A percentile compares a stretch with the other conserved stretches of the same genome.
Conservation (phyloP, 306 rosid genomes). For the Casuarina equisetifolia region DNA sequence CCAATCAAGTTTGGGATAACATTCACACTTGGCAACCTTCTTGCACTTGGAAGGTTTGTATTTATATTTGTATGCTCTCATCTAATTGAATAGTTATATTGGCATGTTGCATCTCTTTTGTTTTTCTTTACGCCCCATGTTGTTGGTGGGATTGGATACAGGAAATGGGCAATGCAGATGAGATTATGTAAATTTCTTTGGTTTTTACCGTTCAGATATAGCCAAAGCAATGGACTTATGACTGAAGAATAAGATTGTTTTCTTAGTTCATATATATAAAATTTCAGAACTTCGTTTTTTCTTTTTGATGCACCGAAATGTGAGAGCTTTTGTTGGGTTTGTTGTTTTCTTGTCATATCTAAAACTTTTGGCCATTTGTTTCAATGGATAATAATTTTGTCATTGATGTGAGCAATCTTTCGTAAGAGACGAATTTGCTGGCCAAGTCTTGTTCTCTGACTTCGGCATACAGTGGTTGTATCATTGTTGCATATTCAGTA, state of each 20-base stretch:
- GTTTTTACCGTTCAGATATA: neutral
- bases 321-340: neutral
- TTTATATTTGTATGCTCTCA: neutral
- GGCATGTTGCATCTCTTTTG: neutral
- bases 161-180: neutral
- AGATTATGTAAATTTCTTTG: neutral
- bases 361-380: neutral
- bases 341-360: neutral
- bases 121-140: neutral
- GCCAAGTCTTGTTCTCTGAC: neutral
- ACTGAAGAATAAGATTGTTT: neutral
- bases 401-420: neutral
- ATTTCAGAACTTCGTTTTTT: neutral
- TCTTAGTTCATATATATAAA: neutral
- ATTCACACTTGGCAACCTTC: constrained; percentile 93
- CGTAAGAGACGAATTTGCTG: neutral
- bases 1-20: constrained; percentile 91
- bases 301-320: neutral
- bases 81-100: constrained; percentile 14
- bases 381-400: neutral
- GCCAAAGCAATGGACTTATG: neutral
- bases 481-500: neutral
- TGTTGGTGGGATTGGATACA: neutral
- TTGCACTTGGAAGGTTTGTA: constrained; percentile 87
- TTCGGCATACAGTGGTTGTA: neutral